Percentiles rank a stretch among this genome's conserved stretches.
These are phyloP conservation scores for Paraglomus occultum DNA, from an alignment of 192 early-diverging fungal genomes.

Conservation along the genomic window DNA sequence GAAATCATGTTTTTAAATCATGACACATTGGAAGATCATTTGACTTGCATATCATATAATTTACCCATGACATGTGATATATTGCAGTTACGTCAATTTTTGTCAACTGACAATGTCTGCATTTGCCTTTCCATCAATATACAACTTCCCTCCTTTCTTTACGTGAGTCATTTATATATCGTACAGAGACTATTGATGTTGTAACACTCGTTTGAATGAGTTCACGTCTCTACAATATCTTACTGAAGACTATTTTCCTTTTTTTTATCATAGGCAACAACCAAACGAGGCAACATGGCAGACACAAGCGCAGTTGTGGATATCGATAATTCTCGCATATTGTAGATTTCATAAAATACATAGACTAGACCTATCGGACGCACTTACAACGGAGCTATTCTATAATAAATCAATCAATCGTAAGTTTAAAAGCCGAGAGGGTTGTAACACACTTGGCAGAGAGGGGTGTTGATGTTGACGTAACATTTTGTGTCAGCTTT, in stretches of 20 bases:
- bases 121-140: constrained; percentile 78
- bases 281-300: constrained; percentile 79
- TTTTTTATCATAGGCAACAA: constrained; percentile 57
- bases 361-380: constrained; percentile 60
- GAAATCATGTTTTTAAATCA: constrained; percentile 28
- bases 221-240: not conserved
- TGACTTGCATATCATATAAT: too few species aligned
- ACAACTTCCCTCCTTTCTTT: constrained; percentile 92
- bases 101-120: constrained; percentile 16
- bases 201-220: not conserved
- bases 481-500: not conserved
- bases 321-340: constrained; percentile 71
- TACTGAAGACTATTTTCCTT: constrained; percentile 23
- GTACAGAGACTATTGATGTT: too few species aligned
- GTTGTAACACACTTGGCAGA: not conserved
- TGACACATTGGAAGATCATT: too few species aligned
- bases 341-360: constrained; percentile 62
- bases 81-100: too few species aligned
- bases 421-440: constrained; percentile 16
- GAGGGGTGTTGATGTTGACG: not conserved
- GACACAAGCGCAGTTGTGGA: constrained; percentile 81
- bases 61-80: too few species aligned
- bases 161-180: constrained; percentile 56
- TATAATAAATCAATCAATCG: constrained; percentile 69
- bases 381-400: constrained; percentile 60